Percentiles rank a stretch among this genome's conserved stretches.
Evolutionary conservation across 176 grass and related monocot species (phyloP).

Genomic region (Carex cristatella): DNA sequence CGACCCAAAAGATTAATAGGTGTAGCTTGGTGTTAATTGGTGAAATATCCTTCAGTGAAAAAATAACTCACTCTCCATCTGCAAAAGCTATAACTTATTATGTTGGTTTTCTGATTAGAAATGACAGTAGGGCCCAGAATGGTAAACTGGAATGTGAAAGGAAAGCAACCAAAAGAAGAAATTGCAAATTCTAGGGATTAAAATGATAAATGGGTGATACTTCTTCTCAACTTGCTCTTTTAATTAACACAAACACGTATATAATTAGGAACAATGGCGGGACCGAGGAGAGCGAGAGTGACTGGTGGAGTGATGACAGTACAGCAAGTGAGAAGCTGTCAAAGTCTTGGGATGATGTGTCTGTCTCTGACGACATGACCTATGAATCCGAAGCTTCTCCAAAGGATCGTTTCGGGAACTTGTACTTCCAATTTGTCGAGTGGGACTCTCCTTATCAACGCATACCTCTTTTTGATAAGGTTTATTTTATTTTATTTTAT

Average conservation of each 20-base stretch:
- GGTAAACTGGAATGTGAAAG: neutral
- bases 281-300: conserved; percentile 47
- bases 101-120: neutral
- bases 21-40: neutral
- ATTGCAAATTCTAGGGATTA: neutral
- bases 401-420: conserved; percentile 26
- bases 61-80: neutral
- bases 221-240: neutral
- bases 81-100: neutral
- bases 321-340: conserved; percentile 33
- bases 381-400: neutral
- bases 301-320: conserved; percentile 70
- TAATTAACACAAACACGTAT: neutral
- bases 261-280: neutral
- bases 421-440: conserved; percentile 50
- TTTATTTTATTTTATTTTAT: conserved; percentile 6
- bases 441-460: conserved; percentile 55
- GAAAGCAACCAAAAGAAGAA: neutral
- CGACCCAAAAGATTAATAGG: neutral
- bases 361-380: conserved; percentile 29
- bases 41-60: neutral
- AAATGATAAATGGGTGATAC: neutral
- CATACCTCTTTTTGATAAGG: conserved; percentile 50
- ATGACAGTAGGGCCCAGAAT: neutral
- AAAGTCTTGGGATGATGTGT: conserved; percentile 47